These are phyloP conservation scores for Ampelomyces quisqualis DNA, from an alignment of 2,329 filamentous ascomycete genomes.

Conservation along the genomic window DNA sequence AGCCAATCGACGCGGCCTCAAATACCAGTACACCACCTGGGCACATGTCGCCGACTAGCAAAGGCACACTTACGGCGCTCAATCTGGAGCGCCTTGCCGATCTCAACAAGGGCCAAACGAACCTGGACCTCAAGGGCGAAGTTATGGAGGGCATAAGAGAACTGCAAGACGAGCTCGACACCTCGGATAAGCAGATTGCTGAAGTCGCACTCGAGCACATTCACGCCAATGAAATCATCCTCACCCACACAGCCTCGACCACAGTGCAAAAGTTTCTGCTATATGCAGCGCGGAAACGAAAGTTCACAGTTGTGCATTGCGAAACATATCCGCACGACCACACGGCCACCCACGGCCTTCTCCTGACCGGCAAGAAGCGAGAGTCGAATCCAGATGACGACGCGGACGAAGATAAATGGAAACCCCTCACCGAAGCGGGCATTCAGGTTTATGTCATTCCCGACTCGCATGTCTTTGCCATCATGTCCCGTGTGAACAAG, in stretches of 20 bases:
- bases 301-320: constrained; percentile 86
- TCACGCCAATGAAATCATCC: constrained; percentile 86
- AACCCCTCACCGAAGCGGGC: constrained; percentile 74
- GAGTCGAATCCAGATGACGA: constrained; percentile 52
- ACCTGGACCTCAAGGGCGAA: constrained; percentile 78
- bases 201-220: constrained; percentile 87
- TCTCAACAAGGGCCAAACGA: constrained; percentile 44
- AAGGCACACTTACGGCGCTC: constrained; percentile 34
- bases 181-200: constrained; percentile 91
- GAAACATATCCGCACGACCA: constrained; percentile 72
- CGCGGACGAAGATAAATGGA: constrained; percentile 62
- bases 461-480: constrained; percentile 82
- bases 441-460: constrained; percentile 81
- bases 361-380: constrained; percentile 57
- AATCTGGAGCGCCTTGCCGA: constrained; percentile 44
- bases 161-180: constrained; percentile 90
- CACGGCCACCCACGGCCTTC: constrained; percentile 60
- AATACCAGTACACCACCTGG: constrained; percentile 55
- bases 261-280: constrained; percentile 89
- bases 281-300: constrained; percentile 82
- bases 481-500: constrained; percentile 95
- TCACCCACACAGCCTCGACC: constrained; percentile 81
- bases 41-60: constrained; percentile 53
- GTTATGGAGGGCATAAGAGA: constrained; percentile 93
- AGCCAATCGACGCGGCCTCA: constrained; percentile 56